Evolutionary conservation across 108 stramenopile species (phyloP).

Genomic region (Tribonema minus): DNA sequence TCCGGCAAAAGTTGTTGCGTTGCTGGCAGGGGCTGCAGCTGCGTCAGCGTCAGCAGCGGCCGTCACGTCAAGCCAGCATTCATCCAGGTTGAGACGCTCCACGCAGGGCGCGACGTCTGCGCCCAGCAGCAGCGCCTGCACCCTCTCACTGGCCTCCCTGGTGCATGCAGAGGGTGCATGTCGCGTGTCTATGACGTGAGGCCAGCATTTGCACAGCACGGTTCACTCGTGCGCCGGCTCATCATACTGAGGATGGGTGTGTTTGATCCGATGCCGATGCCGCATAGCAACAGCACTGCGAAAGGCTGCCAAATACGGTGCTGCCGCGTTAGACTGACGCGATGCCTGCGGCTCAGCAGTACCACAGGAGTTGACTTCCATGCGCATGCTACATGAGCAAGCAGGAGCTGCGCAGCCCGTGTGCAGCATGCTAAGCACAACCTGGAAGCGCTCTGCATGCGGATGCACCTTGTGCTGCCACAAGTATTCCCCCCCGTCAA

Average conservation of each 20-base stretch:
- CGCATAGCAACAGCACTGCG: too few species aligned
- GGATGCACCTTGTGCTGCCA: background rate
- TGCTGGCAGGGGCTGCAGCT: too few species aligned
- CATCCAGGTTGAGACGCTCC: slow-evolving; percentile 37
- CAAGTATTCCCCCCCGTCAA: background rate
- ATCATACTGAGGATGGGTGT: background rate
- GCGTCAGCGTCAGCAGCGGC: background rate
- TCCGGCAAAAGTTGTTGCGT: too few species aligned
- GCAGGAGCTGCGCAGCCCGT: background rate
- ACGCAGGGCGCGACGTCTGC: background rate
- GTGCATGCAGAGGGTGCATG: background rate
- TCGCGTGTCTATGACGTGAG: background rate
- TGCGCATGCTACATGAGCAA: background rate
- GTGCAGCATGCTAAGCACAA: background rate
- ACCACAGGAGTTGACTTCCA: too few species aligned
- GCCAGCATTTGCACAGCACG: background rate
- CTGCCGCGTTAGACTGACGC: too few species aligned
- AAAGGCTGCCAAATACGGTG: too few species aligned
- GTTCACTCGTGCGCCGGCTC: background rate
- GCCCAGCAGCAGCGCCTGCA: background rate
- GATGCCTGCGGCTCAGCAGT: too few species aligned
- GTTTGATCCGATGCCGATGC: background rate
- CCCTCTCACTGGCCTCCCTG: background rate
- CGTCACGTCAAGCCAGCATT: slow-evolving; percentile 33
- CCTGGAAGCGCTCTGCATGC: background rate